Evolutionary conservation across 352 stramenopile genomes (phyloP).

Genomic region (Phytopythium aichiense): DNA sequence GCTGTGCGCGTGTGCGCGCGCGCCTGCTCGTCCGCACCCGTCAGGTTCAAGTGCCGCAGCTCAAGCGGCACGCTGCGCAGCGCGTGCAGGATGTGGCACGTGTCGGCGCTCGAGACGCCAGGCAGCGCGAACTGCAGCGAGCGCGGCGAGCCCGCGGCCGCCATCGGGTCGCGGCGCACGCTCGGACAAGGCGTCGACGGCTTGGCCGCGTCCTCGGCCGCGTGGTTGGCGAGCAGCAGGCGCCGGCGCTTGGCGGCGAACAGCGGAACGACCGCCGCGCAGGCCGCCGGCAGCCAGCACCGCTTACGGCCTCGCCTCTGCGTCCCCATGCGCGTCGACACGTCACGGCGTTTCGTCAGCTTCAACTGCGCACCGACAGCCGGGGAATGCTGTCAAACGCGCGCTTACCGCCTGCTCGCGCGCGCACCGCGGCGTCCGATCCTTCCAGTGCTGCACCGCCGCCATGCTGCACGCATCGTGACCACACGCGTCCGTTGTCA

Average conservation of each 20-base stretch:
- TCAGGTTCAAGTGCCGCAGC: conserved; percentile 30
- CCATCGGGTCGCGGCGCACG: neutral
- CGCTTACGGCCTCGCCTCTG: neutral
- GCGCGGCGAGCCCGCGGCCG: conserved; percentile 13
- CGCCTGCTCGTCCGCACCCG: conserved; percentile 7
- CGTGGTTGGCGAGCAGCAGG: neutral
- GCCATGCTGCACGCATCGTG: neutral
- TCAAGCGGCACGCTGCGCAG: conserved; percentile 32
- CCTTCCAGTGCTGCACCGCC: neutral
- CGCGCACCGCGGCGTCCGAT: neutral
- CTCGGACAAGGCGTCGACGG: neutral
- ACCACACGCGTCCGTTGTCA: neutral
- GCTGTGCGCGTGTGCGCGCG: conserved; percentile 14
- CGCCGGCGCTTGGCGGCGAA: conserved; percentile 1
- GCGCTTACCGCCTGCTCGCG: neutral
- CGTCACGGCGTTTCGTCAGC: neutral
- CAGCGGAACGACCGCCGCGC: neutral
- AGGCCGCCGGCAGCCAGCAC: neutral
- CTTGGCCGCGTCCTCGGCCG: neutral
- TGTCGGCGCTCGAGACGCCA: conserved; percentile 34
- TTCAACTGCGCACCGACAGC: neutral
- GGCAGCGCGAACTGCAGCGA: conserved; percentile 37
- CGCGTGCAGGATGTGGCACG: conserved; percentile 25
- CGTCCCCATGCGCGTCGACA: neutral
- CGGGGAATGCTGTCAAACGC: neutral